A percentile compares a stretch with the other conserved stretches of the same genome.
These are phyloP conservation scores for Entomortierella beljakovae DNA, from an alignment of 192 early-diverging fungal species.

Conservation along the genomic window DNA sequence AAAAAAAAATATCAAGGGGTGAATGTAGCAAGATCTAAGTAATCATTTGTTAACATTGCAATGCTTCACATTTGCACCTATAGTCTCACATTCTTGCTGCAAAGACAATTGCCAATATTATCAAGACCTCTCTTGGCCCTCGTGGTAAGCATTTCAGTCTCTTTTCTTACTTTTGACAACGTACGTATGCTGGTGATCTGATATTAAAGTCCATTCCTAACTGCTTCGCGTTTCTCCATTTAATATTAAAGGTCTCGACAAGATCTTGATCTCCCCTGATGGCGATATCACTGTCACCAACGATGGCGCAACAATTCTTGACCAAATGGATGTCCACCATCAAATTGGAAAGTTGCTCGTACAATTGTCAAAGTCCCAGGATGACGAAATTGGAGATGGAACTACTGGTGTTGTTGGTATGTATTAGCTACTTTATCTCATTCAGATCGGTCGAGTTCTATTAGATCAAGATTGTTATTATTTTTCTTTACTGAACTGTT, in stretches of 20 bases:
- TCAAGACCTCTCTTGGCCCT: slow-evolving; percentile 98
- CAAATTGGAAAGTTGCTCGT: slow-evolving; percentile 99
- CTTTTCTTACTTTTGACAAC: not conserved
- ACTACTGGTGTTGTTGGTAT: slow-evolving; percentile 98
- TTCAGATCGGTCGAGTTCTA: not conserved
- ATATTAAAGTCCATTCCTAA: not conserved
- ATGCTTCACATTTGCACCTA: slow-evolving; percentile 12
- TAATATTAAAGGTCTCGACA: slow-evolving; percentile 85
- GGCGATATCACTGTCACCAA: slow-evolving; percentile 99
- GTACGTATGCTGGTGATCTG: not conserved
- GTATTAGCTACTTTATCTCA: slow-evolving; percentile 16
- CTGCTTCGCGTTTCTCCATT: not conserved
- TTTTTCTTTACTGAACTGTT: not conserved
- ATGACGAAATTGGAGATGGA: slow-evolving; percentile 99
- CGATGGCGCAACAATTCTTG: slow-evolving; percentile 98
- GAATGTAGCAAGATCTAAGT: not conserved
- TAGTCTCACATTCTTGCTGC: slow-evolving; percentile 99
- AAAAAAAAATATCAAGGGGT: not conserved
- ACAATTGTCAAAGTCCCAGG: slow-evolving; percentile 97
- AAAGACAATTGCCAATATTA: slow-evolving; percentile 95
- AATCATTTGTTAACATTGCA: not conserved
- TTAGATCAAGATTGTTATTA: not conserved
- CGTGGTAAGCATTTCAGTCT: slow-evolving; percentile 71
- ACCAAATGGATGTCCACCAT: slow-evolving; percentile 98
- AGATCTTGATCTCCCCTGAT: slow-evolving; percentile 99